Base-by-base conservation (phyloP, 805 yeast genomes). In the Zygosaccharomyces bisporus region DNA sequence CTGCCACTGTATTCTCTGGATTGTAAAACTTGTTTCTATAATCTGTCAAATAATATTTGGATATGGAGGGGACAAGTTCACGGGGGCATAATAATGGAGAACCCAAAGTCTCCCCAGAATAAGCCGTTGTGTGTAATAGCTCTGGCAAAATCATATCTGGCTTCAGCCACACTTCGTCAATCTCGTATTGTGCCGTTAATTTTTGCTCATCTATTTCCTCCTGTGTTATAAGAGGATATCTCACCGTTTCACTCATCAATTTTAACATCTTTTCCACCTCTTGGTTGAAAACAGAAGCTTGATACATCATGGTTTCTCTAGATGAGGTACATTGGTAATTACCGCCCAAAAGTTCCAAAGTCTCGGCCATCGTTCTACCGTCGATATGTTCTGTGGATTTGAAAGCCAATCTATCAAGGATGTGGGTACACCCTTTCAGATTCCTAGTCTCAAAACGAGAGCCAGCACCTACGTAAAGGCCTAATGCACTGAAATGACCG, bases 311-410 rank as follows among this genome's bases (percentile, higher is more conserved):
- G 3, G 95, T 77, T 64, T 93, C 99, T 58, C 99, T 75, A 6
- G 95, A 86, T 0, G 96, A 84, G 1, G 95, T 83, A 59, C 95
- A 86, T 80, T 87, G 90, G 66, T 85, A 89, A 63, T 89, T 91
- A 10, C 98, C 99, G 39, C 99, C 99, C 46, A 93, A 66, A 29
- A 78, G 72, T 45, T 88, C 89, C 50, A 93, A 70, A 16, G 75
- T 75, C 51, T 83, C 83, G 52, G 86, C 74, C 87, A 93, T 86
- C 41, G 83, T 75, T 34, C 73, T 67, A 2, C 87, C 90, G 1
- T 77, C 56, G 45, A 74, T 70, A 44, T 76, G 70, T 27, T 72
- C 64, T 0, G 91, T 83, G 4, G 87, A 79, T 58, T 81, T 81
- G 73, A 81, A 93, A 0, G 98, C 91, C 60, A 93, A 66, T 47